These are phyloP conservation scores for Erysimum pusillum DNA, from an alignment of 441 rosid species.

Conservation along the genomic window DNA sequence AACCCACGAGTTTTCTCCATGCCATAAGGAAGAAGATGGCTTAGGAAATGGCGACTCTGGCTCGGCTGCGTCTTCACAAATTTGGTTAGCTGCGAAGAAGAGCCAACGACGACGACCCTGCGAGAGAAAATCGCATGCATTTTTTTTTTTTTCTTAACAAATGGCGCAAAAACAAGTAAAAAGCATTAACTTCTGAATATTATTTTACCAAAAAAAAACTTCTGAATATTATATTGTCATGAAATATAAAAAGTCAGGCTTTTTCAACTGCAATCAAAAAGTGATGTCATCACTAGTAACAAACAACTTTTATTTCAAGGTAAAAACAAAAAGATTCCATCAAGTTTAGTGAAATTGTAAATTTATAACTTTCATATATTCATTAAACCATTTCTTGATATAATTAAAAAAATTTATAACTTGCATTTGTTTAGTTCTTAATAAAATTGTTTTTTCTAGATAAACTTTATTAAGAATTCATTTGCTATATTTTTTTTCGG, in stretches of 20 bases:
- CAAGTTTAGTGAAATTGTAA: background rate
- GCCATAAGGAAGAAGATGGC: slow-evolving; percentile 33
- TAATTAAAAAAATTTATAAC: too few relatives aligned
- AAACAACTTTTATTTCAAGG: background rate
- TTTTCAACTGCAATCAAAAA: background rate
- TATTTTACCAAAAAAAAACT: too few relatives aligned
- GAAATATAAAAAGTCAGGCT: background rate
- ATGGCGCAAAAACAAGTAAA: slow-evolving; percentile 9
- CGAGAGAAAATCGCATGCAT: slow-evolving; percentile 64
- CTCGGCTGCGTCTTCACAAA: slow-evolving; percentile 29
- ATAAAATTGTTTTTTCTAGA: too few relatives aligned
- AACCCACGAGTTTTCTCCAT: slow-evolving; percentile 4
- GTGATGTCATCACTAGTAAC: background rate
- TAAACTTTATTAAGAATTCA: too few relatives aligned
- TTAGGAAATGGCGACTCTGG: slow-evolving; percentile 38
- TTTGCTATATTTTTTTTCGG: background rate
- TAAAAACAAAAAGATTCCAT: background rate
- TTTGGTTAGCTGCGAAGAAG: slow-evolving; percentile 41
- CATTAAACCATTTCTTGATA: too few relatives aligned
- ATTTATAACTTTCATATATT: background rate
- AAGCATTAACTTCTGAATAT: background rate
- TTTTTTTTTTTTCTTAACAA: slow-evolving; percentile 33
- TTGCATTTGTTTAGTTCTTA: too few relatives aligned
- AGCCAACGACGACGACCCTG: slow-evolving; percentile 39
- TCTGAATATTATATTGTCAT: background rate